Evolutionary conservation across 202 grass and related monocot species (phyloP), one percentile per base, ranked within the genome.

Genomic region (Elaeis oleifera): DNA sequence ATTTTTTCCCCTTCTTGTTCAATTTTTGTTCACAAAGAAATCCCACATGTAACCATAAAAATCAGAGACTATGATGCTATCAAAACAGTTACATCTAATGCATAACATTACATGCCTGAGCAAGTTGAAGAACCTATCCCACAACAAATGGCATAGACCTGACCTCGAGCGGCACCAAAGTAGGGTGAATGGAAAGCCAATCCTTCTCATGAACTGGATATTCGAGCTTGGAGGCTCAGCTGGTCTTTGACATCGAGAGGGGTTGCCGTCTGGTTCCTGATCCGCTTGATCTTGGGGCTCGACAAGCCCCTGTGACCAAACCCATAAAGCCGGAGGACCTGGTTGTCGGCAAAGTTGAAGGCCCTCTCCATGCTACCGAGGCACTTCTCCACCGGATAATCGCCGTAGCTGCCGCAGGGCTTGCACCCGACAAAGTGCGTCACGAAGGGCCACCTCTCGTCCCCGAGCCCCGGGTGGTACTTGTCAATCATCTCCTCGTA

Each of bases 261-360:
- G 7, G 52, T 68, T 0, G 68, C 23, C 24, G 72, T 69, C 15
- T 72, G 76, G 54, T 77, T 61, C 0, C 54, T 25, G 21, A 79
- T 76, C 68, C 76, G 62, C 65, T 75, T 74, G 16, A 90, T 75
- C 63, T 74, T 74, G 52, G 82, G 18, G 65, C 52, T 90, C 15
- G 16, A 29, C 18, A 90, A 67, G 50, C 62, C 78, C 18, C 59
- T 50, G 74, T 90, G 87, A 20, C 31, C 79, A 56, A 90, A 90
- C 0, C 87, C 87, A 25, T 90, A 90, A 9, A 86, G 36, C 69
- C 76, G 39, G 57, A 90, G 77, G 29, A 90, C 70, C 67, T 90
- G 87, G 70, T 89, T 85, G 50, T 89, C 86, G 8, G 81, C 86
- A 70, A 89, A 89, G 64, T 84, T 89, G 63, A 89, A 75, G 21